Conservation (phyloP, 495 filamentous ascomycete species). For the Penicillium bovifimosum region DNA sequence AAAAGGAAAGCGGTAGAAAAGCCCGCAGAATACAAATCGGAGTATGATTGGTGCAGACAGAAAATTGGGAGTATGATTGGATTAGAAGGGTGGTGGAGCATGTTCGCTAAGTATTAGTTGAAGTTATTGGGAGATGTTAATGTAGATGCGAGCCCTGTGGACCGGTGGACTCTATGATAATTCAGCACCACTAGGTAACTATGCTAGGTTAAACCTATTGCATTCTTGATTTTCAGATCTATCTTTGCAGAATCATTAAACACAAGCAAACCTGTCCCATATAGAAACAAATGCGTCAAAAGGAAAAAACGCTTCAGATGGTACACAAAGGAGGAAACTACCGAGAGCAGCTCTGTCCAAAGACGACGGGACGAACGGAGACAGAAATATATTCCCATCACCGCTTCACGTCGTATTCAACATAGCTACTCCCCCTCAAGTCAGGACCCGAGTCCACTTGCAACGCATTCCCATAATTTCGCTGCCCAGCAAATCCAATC, state of each 20-base stretch:
- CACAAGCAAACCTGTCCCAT: not conserved
- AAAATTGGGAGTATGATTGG: too few species aligned
- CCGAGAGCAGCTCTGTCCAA: not conserved
- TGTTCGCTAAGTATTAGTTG: too few species aligned
- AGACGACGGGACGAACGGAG: not conserved
- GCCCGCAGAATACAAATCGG: too few species aligned
- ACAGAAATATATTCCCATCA: too few species aligned
- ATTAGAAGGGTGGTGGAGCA: too few species aligned
- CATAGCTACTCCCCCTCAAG: constrained; percentile 33
- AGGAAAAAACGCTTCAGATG: not conserved
- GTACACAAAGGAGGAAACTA: not conserved
- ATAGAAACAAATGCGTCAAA: not conserved
- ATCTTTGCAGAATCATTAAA: not conserved
- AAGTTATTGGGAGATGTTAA: too few species aligned
- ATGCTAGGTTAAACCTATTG: too few species aligned
- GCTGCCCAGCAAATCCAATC: constrained; percentile 41
- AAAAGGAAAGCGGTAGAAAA: too few species aligned
- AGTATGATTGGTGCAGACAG: too few species aligned
- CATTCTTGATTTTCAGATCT: not conserved
- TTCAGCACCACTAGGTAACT: not conserved
- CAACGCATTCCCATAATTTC: constrained; percentile 23
- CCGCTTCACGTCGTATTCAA: constrained; percentile 37
- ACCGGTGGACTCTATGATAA: too few species aligned
- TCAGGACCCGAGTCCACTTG: constrained; percentile 20
- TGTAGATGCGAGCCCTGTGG: too few species aligned